Conservation (phyloP, 2,329 filamentous ascomycete genomes). For the Neofusicoccum sp. region DNA sequence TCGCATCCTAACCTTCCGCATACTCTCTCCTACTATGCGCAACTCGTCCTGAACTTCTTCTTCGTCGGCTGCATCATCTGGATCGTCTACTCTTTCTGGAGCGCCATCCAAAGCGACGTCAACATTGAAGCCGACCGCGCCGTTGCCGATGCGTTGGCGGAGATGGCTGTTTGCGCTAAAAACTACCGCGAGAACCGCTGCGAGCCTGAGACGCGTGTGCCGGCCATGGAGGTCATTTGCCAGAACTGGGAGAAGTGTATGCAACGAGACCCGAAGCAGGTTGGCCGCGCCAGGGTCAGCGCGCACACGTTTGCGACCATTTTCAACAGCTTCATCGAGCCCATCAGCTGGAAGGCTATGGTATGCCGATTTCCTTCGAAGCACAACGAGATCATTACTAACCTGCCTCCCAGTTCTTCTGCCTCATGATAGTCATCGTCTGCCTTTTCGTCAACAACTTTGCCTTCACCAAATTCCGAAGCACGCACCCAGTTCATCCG, state of each 20-base stretch:
- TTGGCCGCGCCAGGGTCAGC: constrained; percentile 76
- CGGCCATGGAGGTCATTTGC: constrained; percentile 71
- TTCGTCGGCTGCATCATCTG: constrained; percentile 60
- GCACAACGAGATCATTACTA: background rate
- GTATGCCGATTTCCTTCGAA: constrained; percentile 41
- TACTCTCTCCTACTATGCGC: constrained; percentile 65
- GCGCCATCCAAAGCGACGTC: constrained; percentile 72
- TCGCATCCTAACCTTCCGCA: constrained; percentile 64
- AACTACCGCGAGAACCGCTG: constrained; percentile 78
- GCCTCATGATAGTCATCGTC: constrained; percentile 47
- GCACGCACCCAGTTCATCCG: constrained; percentile 31
- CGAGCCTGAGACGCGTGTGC: constrained; percentile 62
- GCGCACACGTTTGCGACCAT: constrained; percentile 89
- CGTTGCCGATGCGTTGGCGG: constrained; percentile 65
- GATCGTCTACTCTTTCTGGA: constrained; percentile 66
- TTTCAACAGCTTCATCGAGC: constrained; percentile 88
- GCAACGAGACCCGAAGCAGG: constrained; percentile 73
- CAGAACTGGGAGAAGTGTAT: constrained; percentile 84
- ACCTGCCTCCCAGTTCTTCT: constrained; percentile 46
- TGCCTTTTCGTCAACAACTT: constrained; percentile 59
- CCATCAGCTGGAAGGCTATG: constrained; percentile 82
- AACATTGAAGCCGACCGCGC: constrained; percentile 67
- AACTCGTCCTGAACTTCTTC: constrained; percentile 64
- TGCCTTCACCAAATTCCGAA: constrained; percentile 57
- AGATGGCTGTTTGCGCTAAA: constrained; percentile 70